These are phyloP conservation scores for Mycena leptocephala DNA, from an alignment of 768 basidiomycete species.

Conservation along the genomic window DNA sequence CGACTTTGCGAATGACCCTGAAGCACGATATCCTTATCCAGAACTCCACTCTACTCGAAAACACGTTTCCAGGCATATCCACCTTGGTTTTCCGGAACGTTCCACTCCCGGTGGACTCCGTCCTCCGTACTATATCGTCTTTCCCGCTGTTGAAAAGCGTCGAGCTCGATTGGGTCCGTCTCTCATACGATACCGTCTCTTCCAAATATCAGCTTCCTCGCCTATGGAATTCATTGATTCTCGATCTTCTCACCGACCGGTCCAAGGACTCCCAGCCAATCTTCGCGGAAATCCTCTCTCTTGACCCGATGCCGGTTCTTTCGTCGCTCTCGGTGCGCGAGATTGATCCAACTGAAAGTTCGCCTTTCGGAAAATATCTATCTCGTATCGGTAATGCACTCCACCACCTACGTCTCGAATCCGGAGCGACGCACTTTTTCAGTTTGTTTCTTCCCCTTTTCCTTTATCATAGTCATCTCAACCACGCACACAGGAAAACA, in stretches of 20 bases:
- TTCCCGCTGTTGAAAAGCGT: neutral
- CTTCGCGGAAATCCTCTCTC: neutral
- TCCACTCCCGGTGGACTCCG: neutral
- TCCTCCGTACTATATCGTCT: neutral
- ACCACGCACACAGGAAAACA: neutral
- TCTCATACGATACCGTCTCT: neutral
- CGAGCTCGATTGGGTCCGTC: neutral
- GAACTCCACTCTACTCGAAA: neutral
- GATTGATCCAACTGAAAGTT: neutral
- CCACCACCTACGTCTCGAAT: neutral
- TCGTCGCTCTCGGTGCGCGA: slow-evolving; percentile 8
- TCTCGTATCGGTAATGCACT: neutral
- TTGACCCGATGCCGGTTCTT: neutral
- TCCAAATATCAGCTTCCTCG: neutral
- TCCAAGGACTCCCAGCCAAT: neutral
- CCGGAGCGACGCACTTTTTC: neutral
- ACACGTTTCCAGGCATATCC: neutral
- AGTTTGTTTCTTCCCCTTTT: neutral
- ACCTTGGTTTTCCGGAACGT: neutral
- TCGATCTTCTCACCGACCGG: neutral
- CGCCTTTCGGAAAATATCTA: neutral
- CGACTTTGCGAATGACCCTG: neutral
- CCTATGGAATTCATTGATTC: neutral
- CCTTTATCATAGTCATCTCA: neutral
- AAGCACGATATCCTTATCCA: neutral